Percentiles rank a stretch among this genome's conserved stretches.
phyloP scores from a whole-genome alignment of 495 filamentous ascomycete species.

The Penicillium canescens region DNA sequence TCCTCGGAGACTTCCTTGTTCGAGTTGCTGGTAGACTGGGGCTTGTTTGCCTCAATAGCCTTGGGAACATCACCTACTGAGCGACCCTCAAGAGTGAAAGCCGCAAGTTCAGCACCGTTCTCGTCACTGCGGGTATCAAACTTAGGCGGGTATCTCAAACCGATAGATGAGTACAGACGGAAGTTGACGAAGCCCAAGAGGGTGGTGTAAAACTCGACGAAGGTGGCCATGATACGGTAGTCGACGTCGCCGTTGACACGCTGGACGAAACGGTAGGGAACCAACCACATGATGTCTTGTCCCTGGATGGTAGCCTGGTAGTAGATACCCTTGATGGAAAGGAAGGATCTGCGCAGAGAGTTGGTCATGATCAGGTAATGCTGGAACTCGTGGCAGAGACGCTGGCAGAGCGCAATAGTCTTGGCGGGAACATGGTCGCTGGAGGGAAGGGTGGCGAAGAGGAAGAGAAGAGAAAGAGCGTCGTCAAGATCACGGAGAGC shows the following conservation, averaged over 20 bases:
- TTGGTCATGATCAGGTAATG: slow-evolving; percentile 93
- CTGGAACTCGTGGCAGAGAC: slow-evolving; percentile 89
- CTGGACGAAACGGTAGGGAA: slow-evolving; percentile 96
- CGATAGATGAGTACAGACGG: slow-evolving; percentile 84
- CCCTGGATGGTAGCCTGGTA: slow-evolving; percentile 98
- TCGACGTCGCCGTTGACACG: slow-evolving; percentile 88
- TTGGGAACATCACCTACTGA: slow-evolving; percentile 54
- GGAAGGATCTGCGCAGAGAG: slow-evolving; percentile 89
- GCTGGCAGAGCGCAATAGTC: slow-evolving; percentile 89
- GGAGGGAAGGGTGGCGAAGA: slow-evolving; percentile 95
- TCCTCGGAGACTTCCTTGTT: slow-evolving; percentile 50
- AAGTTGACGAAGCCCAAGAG: slow-evolving; percentile 95
- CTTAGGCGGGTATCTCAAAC: slow-evolving; percentile 90
- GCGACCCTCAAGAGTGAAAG: slow-evolving; percentile 82
- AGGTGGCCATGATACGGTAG: slow-evolving; percentile 98
- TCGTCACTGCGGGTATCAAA: slow-evolving; percentile 87
- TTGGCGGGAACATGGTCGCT: slow-evolving; percentile 83
- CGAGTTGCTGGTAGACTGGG: slow-evolving; percentile 37
- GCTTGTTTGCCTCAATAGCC: slow-evolving; percentile 53
- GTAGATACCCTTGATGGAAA: slow-evolving; percentile 99
- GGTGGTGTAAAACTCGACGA: slow-evolving; percentile 98
- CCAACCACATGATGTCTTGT: slow-evolving; percentile 97
- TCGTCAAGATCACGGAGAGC: slow-evolving; percentile 94
- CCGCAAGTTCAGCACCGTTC: slow-evolving; percentile 84
- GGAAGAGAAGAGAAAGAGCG: slow-evolving; percentile 92